Base-by-base conservation (phyloP, 495 filamentous ascomycete species). In the Lepraria neglecta region DNA sequence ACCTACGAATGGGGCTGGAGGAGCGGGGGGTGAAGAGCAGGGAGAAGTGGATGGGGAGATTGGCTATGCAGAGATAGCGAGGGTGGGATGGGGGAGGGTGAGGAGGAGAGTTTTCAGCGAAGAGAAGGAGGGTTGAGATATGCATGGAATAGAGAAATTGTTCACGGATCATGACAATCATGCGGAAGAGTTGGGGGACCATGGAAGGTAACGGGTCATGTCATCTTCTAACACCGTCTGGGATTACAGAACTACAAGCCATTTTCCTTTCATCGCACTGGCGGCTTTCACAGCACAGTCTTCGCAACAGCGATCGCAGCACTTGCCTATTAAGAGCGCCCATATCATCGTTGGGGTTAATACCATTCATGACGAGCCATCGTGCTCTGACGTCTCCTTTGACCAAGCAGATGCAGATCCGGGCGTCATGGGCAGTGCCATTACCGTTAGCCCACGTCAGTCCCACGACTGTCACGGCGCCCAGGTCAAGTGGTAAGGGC, bases 41-140 rank as follows among this genome's bases (percentile, higher is more conserved):
- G 44, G 27, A 31, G 58, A 3, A 15, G 54, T 17, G n/a, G 38
- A 31, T 15, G 74, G 28, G 67, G 71, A 48, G 69, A 72, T 47
- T 69, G 70, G 43, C 60, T 64, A 76, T 24, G 28, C 71, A 27
- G 64, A 69, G 30, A 56, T 70, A 52, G 77, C 75, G 3, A 65
- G 65, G 30, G 67, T 67, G 19, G 65, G 77, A 46, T 55, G 59
- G 56, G 53, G 35, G 17, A 46, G 54, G 55, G 19, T 40, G 38
- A 15, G 47, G 59, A 48, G 28, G 46, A 60, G 30, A 15, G 19
- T 15, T 15, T 27, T 15, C n/a, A 42, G 31, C 42, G 58, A 24
- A 17, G 43, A n/a, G 17, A 17, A 2, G 4, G 28, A 33, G 2
- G 38, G 40, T n/a, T 54, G 48, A 55, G 19, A 6, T 27, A 30